Evolutionary conservation across 768 basidiomycete species (phyloP).

Genomic region (Auricularia sp.): DNA sequence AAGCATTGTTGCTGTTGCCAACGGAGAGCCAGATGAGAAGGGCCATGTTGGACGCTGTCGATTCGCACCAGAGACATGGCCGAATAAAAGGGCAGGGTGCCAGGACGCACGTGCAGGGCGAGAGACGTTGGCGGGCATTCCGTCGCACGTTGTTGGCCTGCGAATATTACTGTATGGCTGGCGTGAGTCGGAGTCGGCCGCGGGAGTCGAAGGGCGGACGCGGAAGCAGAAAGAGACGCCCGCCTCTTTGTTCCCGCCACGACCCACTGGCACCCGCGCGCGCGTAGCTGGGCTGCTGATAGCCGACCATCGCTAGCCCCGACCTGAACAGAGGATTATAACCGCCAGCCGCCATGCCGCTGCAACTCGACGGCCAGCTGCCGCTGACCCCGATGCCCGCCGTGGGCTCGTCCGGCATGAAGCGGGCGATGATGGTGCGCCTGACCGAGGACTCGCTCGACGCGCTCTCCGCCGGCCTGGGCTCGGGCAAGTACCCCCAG

Average conservation of each 20-base stretch:
- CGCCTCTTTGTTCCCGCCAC: no score
- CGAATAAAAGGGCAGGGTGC: background rate
- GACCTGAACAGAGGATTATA: background rate
- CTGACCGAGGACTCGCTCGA: slow-evolving; percentile 66
- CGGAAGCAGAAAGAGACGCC: no score
- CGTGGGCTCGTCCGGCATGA: slow-evolving; percentile 47
- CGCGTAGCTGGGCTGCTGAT: no score
- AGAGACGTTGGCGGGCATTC: background rate
- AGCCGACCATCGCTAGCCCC: no score
- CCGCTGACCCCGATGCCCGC: slow-evolving; percentile 49
- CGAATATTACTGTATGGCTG: background rate
- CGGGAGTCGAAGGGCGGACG: no score
- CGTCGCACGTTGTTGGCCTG: background rate
- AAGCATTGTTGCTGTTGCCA: no score
- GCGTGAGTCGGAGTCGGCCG: background rate
- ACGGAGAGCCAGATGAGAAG: no score
- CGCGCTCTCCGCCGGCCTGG: slow-evolving; percentile 39
- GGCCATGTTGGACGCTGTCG: no score
- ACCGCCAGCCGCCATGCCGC: slow-evolving; percentile 40
- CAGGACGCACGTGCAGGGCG: background rate
- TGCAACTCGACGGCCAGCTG: slow-evolving; percentile 45
- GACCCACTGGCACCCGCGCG: no score
- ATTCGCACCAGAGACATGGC: no score
- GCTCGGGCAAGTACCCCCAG: background rate
- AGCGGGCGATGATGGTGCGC: slow-evolving; percentile 67